Base-by-base conservation (phyloP, 495 filamentous ascomycete genomes). In the Aspergillus funiculosus region DNA sequence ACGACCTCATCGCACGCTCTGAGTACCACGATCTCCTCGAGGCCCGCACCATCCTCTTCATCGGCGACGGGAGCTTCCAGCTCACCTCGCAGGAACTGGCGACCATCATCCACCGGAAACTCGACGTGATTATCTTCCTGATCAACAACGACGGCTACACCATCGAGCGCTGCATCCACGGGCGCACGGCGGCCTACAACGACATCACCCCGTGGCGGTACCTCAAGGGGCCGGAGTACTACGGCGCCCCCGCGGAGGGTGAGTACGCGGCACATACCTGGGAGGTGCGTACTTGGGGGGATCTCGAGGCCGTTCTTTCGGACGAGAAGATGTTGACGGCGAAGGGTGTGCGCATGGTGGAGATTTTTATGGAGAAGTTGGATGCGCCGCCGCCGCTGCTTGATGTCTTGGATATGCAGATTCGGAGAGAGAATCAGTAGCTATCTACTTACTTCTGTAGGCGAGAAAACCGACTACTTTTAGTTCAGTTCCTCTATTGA, bases 51-150 rank as follows among this genome's bases (percentile, higher is more conserved):
- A 78, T 92, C 50, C 69, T 90, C 40, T 81, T 90, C 56, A 82
- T 81, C 9, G 87, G 86, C 20, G 87, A 91, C 53, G 87, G 87
- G n/a, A 82, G 78, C 44, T 77, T 90, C 57, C 85, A 92, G 53
- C 66, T 91, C 15, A 89, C 85, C 0, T 78, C 67, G 0, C 87
- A 91, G 56, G 86, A 88, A 56, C 61, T 92, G 37, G 77, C 74
- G 46, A 87, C 85, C 10, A 87, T 90, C 66, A 75, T 91, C 38
- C 75, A 77, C 5, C 72, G 82, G 14, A 66, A 69, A 1, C 61
- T 91, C 8, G 73, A 82, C 35, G 70, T 85, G 10, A 86, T 83
- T 47, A 76, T 90, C 42, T 85, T 85, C 58, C 74, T 88, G 11
- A 81, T 87, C 52, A 78, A 80, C 61, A 87, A 87, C 55, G 74